A percentile compares a stretch with the other conserved stretches of the same genome.
These are phyloP conservation scores for Trichoderma atroviride DNA, from an alignment of 2,329 filamentous ascomycete genomes.

Conservation along the genomic window DNA sequence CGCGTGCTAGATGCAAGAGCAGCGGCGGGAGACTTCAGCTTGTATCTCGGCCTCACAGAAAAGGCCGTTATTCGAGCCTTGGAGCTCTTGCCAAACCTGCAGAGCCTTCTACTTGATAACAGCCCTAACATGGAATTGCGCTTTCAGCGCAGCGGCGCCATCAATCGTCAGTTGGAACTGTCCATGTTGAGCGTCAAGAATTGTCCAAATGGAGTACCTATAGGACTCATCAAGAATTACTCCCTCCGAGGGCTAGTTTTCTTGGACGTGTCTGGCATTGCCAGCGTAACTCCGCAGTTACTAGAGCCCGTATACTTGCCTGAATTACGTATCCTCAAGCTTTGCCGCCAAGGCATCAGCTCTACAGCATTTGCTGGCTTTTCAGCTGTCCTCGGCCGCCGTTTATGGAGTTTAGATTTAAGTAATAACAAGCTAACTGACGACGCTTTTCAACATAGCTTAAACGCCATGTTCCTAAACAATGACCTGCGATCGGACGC, in stretches of 20 bases:
- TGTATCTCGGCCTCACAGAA: conserved; percentile 42
- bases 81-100: conserved; percentile 47
- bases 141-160: conserved; percentile 36
- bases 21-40: conserved; percentile 46
- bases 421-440: conserved; percentile 57
- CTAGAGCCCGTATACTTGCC: conserved; percentile 44
- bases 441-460: conserved; percentile 38
- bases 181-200: conserved; percentile 50
- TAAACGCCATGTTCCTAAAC: conserved; percentile 38
- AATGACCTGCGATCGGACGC: conserved; percentile 41
- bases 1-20: conserved; percentile 52
- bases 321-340: conserved; percentile 56
- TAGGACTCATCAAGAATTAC: conserved; percentile 21
- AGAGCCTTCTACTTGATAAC: conserved; percentile 53
- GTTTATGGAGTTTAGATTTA: conserved; percentile 62
- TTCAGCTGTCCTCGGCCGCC: conserved; percentile 39
- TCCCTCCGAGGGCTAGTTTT: conserved; percentile 50
- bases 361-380: conserved; percentile 37
- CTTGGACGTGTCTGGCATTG: conserved; percentile 55
- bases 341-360: conserved; percentile 51
- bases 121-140: conserved; percentile 49
- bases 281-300: conserved; percentile 47
- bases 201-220: conserved; percentile 46
- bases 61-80: conserved; percentile 46
- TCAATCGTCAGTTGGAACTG: background rate